These are phyloP conservation scores for Fusarium sp. DNA, from an alignment of 2,329 filamentous ascomycete genomes.

Conservation along the genomic window DNA sequence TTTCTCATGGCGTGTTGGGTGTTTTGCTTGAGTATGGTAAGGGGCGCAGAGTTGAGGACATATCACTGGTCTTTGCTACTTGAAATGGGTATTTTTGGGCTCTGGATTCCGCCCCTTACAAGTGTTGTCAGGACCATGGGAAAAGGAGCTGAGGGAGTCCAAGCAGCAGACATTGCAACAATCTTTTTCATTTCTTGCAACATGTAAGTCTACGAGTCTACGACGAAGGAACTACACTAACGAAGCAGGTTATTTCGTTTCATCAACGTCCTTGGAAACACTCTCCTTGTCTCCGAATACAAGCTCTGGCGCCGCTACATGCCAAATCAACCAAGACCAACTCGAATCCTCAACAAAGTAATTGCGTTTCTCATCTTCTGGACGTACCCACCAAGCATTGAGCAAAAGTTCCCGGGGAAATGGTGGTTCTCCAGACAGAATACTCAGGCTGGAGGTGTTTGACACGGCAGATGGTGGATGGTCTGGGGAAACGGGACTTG, in stretches of 20 bases:
- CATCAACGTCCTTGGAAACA: conserved; percentile 52
- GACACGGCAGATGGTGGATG: background rate
- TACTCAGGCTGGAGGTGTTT: background rate
- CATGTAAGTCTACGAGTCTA: conserved; percentile 44
- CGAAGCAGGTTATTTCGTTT: conserved; percentile 48
- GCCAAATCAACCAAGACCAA: conserved; percentile 40
- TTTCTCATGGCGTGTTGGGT: conserved; percentile 51
- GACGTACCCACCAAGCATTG: conserved; percentile 53
- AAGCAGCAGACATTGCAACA: conserved; percentile 42
- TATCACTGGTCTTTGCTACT: conserved; percentile 52
- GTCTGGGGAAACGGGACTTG: conserved; percentile 24
- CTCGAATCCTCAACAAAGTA: conserved; percentile 41
- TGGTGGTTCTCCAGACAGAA: conserved; percentile 37
- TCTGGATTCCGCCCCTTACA: conserved; percentile 42
- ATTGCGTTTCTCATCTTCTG: conserved; percentile 50
- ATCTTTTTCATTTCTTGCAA: conserved; percentile 50
- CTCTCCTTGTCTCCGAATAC: conserved; percentile 50
- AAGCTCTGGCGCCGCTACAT: conserved; percentile 50
- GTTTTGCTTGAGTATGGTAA: conserved; percentile 46
- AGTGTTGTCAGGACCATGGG: conserved; percentile 37
- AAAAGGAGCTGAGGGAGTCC: background rate
- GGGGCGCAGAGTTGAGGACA: conserved; percentile 49
- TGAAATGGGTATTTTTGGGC: conserved; percentile 43
- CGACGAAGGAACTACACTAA: background rate
- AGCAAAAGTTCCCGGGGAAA: conserved; percentile 49